A percentile compares a stretch with the other conserved stretches of the same genome.
Conservation (phyloP, 805 yeast species). For the Nakazawaea peltata region DNA sequence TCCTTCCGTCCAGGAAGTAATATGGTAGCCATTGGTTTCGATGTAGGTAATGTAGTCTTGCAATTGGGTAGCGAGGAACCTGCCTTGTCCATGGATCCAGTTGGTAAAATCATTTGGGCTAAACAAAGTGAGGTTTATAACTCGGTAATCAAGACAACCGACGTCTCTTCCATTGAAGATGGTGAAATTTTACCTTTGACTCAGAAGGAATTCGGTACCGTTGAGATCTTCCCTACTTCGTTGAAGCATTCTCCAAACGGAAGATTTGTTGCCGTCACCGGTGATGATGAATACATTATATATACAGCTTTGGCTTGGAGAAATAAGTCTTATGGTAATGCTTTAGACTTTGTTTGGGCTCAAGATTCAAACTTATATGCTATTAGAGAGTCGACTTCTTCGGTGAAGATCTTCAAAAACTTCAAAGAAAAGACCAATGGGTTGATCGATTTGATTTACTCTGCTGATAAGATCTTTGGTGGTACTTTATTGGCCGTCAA, state of each 20-base stretch:
- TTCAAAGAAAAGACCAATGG: constrained; percentile 70
- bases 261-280: constrained; percentile 91
- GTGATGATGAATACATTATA: constrained; percentile 95
- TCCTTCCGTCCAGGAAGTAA: constrained; percentile 68
- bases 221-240: constrained; percentile 86
- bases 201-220: constrained; percentile 87
- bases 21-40: constrained; percentile 86
- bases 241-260: constrained; percentile 95
- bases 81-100: constrained; percentile 83
- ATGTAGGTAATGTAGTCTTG: constrained; percentile 84
- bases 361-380: constrained; percentile 85
- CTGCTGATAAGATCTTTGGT: constrained; percentile 75
- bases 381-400: constrained; percentile 58
- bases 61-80: constrained; percentile 95
- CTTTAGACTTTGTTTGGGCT: constrained; percentile 92
- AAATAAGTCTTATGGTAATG: constrained; percentile 86
- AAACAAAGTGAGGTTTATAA: constrained; percentile 86
- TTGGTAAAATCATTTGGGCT: constrained; percentile 87
- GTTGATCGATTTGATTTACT: constrained; percentile 56
- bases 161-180: constrained; percentile 60
- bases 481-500: constrained; percentile 86
- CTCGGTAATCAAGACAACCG: constrained; percentile 62
- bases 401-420: constrained; percentile 69
- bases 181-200: constrained; percentile 74
- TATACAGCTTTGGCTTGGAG: constrained; percentile 98